phyloP scores from a whole-genome alignment of 2,329 filamentous ascomycete species.

The Diaporthe velutina region DNA sequence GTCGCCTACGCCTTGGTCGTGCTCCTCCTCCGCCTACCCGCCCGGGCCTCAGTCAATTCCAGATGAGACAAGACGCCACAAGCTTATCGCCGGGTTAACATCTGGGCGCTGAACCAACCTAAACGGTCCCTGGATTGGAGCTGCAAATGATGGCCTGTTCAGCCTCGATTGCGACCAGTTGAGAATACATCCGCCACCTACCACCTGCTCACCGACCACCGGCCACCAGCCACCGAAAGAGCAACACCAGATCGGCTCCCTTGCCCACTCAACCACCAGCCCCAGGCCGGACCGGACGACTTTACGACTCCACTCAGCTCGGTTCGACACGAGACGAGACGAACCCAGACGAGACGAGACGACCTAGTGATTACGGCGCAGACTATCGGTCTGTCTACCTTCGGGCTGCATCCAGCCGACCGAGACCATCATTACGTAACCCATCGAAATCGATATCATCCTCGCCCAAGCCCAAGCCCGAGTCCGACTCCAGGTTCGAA shows the following conservation, averaged over 20 bases:
- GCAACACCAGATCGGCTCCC: conserved; percentile 18
- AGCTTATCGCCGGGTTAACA: conserved; percentile 31
- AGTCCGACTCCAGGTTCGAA: not conserved
- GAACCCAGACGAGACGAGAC: conserved; percentile 5
- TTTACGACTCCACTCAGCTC: not conserved
- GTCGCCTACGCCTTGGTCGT: conserved; percentile 8
- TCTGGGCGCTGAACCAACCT: conserved; percentile 17
- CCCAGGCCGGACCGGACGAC: conserved; percentile 2
- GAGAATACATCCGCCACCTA: conserved; percentile 24
- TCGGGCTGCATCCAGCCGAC: conserved; percentile 12
- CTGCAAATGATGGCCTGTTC: conserved; percentile 27
- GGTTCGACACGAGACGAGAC: not conserved
- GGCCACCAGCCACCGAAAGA: conserved; percentile 19
- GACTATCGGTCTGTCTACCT: conserved; percentile 1
- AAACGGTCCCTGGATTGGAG: conserved; percentile 21
- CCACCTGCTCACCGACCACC: conserved; percentile 9
- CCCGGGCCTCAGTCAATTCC: conserved; percentile 6
- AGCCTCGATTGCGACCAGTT: conserved; percentile 22
- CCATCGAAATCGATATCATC: conserved; percentile 12
- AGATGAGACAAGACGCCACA: conserved; percentile 31
- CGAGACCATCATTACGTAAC: conserved; percentile 28
- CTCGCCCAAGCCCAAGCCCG: conserved; percentile 5
- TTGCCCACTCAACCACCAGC: conserved; percentile 1
- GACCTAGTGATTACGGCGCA: not conserved
- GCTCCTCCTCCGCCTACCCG: conserved; percentile 8